These are phyloP conservation scores for Podila horticola DNA, from an alignment of 192 early-diverging fungal species.

Conservation along the genomic window DNA sequence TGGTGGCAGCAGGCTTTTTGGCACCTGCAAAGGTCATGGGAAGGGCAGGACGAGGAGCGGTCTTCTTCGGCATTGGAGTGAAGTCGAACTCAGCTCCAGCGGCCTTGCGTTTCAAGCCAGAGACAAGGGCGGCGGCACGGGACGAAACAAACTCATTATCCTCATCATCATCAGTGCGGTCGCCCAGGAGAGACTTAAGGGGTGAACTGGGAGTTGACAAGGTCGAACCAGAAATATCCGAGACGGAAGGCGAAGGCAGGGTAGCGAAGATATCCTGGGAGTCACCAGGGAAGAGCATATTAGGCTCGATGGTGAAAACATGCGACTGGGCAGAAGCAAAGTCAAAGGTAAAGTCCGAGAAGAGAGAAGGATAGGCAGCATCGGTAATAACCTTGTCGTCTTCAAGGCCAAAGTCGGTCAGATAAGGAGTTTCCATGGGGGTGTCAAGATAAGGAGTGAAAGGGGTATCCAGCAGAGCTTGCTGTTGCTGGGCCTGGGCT, in stretches of 20 bases:
- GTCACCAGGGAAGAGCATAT: conserved; percentile 23
- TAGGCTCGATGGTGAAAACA: conserved; percentile 25
- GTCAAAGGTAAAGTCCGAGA: conserved; percentile 28
- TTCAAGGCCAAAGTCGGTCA: conserved; percentile 20
- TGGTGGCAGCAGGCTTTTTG: conserved; percentile 34
- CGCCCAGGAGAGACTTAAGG: conserved; percentile 1
- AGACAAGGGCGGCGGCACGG: conserved; percentile 44
- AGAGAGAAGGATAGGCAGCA: conserved; percentile 16
- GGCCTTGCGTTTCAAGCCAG: conserved; percentile 47
- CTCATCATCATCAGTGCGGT: conserved; percentile 21
- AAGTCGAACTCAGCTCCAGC: neutral
- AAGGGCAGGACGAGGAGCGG: neutral
- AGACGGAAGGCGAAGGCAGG: conserved; percentile 4
- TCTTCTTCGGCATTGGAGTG: conserved; percentile 11
- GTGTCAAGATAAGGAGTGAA: conserved; percentile 43
- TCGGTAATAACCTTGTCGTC: conserved; percentile 5
- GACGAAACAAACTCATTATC: conserved; percentile 36
- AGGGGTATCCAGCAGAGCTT: conserved; percentile 34
- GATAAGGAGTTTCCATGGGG: conserved; percentile 20
- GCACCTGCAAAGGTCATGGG: neutral
- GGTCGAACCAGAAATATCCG: conserved; percentile 5
- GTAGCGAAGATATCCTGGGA: neutral
- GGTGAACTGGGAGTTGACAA: conserved; percentile 18
- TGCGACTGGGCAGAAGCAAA: conserved; percentile 9
- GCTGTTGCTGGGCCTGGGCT: conserved; percentile 6